Evolutionary conservation across 1,284 basidiomycete genomes (phyloP), one percentile per base, ranked within the genome.

Genomic region (Pseudozyma pruni): DNA sequence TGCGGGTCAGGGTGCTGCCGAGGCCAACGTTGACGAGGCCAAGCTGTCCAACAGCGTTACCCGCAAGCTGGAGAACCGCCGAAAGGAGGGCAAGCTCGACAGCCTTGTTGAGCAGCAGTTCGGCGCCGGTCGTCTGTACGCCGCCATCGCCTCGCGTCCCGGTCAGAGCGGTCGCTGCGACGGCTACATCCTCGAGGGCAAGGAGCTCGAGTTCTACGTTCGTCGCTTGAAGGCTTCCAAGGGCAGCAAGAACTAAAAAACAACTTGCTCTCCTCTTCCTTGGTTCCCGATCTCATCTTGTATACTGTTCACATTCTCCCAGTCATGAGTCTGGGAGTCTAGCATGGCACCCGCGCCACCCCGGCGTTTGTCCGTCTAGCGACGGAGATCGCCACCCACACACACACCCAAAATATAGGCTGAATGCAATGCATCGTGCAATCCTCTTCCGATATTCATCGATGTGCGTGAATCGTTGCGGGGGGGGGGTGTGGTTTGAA

Each of bases 31-130:
- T 37, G 68, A 61, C 39, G 75, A 72, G 61, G 35, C 56, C 57
- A 81, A 81, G 80, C 66, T 75, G 59, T 63, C 56, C 59, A 70
- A 72, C 67, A 57, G 59, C 53, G 73, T 80, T 11, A 62, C 64
- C 34, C 67, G 72, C 54, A 81, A 77, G 72, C 62, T 81, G 32
- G 76, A 69, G 41, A 69, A 57, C 60, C 75, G 80, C 23, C 71
- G 75, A 54, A 76, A 80, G 76, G 60, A 71, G 38, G 52, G 55
- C 53, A 80, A 79, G 79, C 55, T 81, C 42, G 80, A 81, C 68
- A 58, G 71, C 22, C 73, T 81, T 37, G 79, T 81, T 39, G 80
- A 81, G 75, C 80, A 81, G 72, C 80, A 81, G 69, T 81, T 81
- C 68, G 74, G 78, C 40, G 78, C 77, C 48, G 80, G 80, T 70